Base-by-base conservation (phyloP, 345 rosid species). In the Acer campestre region DNA sequence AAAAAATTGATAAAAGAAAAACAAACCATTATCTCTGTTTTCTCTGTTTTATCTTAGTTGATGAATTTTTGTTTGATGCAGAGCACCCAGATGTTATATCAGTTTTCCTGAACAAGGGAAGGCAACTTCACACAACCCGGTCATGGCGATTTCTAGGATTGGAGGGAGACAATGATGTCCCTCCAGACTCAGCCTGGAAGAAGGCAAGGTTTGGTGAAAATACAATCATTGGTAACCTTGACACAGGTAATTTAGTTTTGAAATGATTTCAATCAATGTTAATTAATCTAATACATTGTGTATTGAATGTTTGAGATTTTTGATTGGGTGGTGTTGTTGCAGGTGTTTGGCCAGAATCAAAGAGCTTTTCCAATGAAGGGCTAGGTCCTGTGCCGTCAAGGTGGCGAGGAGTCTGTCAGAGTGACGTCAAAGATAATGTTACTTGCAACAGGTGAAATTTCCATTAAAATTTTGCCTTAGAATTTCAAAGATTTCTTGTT, bases 181-280 rank as follows among this genome's bases (percentile, higher is more conserved):
- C 77, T 20, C 12, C 16, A 3, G 73, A 58, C n/a, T 89, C 93
- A 6, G 66, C 87, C 0, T 90, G 93, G 92, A 84, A 42, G 6
- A 86, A 72, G 64, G 83, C 97, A 11, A 85, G 89, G 67, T 92
- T 80, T 58, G 99, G 98, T 20, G 88, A 91, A 86, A 94, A 92
- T 69, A 66, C 87, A 42, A 95, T 92, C 69, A 90, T 95, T 20
- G 99, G 92, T 51, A 95, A 91, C 82, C 93, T 95, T 53, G 99
- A 95, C 83, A 77, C 98, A 1, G 98, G 99, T 93, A 73, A 82
- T 74, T 27, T 51, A 31, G 29, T 68, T 58, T 42, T 31, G 1
- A 91, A 7, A 12, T 49, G 6, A 49, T 49, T 49, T 49, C 55
- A 49, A 14, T 49, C 16, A 49, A 12, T 14, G 13, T 14, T 49